Conservation (phyloP, 1,284 basidiomycete species). For the Gastroboletus turbinatus region DNA sequence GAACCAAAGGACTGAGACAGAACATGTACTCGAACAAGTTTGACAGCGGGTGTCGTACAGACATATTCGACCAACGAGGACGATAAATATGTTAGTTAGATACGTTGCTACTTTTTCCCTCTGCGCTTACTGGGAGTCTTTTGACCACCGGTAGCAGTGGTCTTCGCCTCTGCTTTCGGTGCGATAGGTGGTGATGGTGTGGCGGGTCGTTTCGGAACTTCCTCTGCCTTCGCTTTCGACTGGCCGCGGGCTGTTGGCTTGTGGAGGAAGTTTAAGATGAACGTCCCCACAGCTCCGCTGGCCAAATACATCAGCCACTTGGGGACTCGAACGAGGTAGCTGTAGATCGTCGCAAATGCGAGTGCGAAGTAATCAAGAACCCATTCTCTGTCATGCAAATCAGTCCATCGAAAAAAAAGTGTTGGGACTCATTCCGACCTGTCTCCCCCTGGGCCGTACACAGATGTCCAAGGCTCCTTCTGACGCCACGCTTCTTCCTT, state of each 20-base stretch:
- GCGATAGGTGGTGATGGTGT: neutral
- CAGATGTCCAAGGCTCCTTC: conserved; percentile 59
- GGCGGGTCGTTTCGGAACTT: neutral
- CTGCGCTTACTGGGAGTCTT: conserved; percentile 30
- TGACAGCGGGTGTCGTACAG: neutral
- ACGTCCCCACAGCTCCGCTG: conserved; percentile 47
- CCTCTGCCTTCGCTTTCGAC: conserved; percentile 5
- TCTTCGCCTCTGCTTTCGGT: conserved; percentile 19
- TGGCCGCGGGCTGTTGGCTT: conserved; percentile 17
- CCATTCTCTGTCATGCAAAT: conserved; percentile 52
- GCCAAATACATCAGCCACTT: conserved; percentile 50
- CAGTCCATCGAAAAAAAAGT: neutral
- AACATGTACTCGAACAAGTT: neutral
- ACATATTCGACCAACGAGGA: neutral
- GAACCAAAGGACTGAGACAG: neutral
- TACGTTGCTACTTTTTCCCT: conserved; percentile 21
- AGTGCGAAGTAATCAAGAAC: conserved; percentile 61
- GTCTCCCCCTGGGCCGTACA: conserved; percentile 68
- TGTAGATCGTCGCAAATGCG: conserved; percentile 51
- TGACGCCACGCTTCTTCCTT: conserved; percentile 56
- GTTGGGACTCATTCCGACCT: conserved; percentile 44
- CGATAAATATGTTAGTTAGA: neutral
- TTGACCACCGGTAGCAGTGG: conserved; percentile 13
- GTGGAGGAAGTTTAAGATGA: conserved; percentile 49
- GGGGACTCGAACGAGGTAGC: conserved; percentile 43